Percentiles rank a stretch among this genome's conserved stretches.
phyloP scores from a whole-genome alignment of 331 rosid genomes.

The Quercus phellos region DNA sequence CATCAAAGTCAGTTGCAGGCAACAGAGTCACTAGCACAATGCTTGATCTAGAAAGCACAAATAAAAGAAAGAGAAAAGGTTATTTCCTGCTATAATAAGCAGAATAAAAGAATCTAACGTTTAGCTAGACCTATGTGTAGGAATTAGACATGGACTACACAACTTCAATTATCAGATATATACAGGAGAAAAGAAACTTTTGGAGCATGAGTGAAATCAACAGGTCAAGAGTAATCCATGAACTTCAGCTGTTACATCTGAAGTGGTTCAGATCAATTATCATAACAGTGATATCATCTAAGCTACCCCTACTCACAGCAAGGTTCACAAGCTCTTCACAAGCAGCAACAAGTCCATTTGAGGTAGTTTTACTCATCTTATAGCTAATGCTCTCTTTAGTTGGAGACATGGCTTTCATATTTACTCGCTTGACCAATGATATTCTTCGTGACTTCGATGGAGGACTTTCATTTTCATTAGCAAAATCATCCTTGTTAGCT shows the following conservation, averaged over 20 bases:
- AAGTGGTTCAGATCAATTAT: constrained; percentile 51
- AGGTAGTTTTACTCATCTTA: constrained; percentile 21
- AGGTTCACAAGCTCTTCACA: constrained; percentile 62
- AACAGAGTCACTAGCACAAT: not conserved
- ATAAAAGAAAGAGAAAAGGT: not conserved
- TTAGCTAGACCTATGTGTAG: too few relatives aligned
- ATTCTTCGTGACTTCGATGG: constrained; percentile 42
- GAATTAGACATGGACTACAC: not conserved
- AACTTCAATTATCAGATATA: constrained; percentile 1
- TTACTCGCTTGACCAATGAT: constrained; percentile 35
- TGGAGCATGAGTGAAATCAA: not conserved
- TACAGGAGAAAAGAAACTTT: not conserved
- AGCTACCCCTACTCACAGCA: constrained; percentile 49
- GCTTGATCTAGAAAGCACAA: not conserved
- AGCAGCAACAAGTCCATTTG: constrained; percentile 41
- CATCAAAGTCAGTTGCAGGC: not conserved
- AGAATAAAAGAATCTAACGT: too few relatives aligned
- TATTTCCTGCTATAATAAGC: not conserved
- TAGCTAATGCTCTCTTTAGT: constrained; percentile 25
- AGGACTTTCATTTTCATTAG: constrained; percentile 43
- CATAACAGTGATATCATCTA: constrained; percentile 65
- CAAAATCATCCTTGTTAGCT: constrained; percentile 25
- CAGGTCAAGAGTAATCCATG: not conserved
- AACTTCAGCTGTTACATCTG: constrained; percentile 13
- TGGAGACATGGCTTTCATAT: constrained; percentile 33